Percentiles rank a stretch among this genome's conserved stretches.
phyloP scores from a whole-genome alignment of 148 eudicot species.

The Drosera capensis region DNA sequence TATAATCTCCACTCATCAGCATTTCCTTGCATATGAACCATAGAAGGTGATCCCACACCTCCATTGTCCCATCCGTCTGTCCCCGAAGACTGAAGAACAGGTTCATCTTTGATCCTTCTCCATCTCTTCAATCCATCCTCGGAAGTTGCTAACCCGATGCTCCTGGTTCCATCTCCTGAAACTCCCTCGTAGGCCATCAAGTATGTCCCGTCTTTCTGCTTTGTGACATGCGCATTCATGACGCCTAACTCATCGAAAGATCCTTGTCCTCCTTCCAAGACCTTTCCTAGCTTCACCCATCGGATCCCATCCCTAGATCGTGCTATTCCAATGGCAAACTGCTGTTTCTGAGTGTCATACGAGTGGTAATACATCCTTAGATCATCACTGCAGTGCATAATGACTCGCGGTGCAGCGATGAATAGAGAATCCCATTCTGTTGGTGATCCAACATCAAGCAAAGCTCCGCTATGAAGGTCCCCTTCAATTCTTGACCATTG shows the following conservation, averaged over 20 bases:
- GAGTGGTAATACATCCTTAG: constrained; percentile 17
- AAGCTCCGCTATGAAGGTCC: constrained; percentile 11
- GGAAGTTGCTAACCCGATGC: constrained; percentile 54
- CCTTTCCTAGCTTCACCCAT: constrained; percentile 20
- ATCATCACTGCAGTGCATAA: constrained; percentile 5
- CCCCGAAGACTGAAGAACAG: constrained; percentile 23
- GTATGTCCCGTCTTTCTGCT: constrained; percentile 39
- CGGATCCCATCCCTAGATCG: constrained; percentile 19
- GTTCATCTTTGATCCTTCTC: constrained; percentile 25
- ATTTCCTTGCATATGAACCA: constrained; percentile 61
- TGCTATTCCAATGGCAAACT: constrained; percentile 10
- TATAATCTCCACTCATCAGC: constrained; percentile 65
- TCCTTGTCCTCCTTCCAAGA: constrained; percentile 8
- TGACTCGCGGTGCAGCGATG: constrained; percentile 6
- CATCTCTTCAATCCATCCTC: constrained; percentile 53
- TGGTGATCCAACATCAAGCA: constrained; percentile 7
- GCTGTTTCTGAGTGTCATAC: constrained; percentile 4
- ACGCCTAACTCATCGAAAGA: constrained; percentile 53
- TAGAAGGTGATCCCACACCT: constrained; percentile 60
- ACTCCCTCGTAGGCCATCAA: constrained; percentile 78
- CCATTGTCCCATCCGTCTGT: constrained; percentile 47
- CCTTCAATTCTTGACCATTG: constrained; percentile 13
- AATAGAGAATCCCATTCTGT: constrained; percentile 11
- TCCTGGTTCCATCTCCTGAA: constrained; percentile 32
- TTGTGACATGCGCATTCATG: constrained; percentile 35